Percentiles rank a stretch among this genome's conserved stretches.
Evolutionary conservation across 2,329 filamentous ascomycete genomes (phyloP).

Genomic region (Neonectria punicea): DNA sequence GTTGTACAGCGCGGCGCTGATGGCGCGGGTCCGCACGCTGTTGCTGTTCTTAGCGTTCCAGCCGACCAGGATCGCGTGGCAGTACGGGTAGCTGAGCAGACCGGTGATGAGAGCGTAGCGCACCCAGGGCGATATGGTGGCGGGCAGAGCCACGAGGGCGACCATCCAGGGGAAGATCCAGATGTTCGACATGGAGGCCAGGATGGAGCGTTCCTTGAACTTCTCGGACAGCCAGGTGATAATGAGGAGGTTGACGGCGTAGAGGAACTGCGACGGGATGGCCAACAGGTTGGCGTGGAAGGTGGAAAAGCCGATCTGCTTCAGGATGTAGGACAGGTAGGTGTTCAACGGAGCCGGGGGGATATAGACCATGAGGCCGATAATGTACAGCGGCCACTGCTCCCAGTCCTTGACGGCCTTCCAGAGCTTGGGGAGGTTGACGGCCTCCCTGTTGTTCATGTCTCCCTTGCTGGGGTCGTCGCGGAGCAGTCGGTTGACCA

Average conservation of each 20-base stretch:
- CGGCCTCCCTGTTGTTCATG: slow-evolving; percentile 65
- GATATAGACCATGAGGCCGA: slow-evolving; percentile 61
- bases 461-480: slow-evolving; percentile 71
- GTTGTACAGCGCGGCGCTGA: slow-evolving; percentile 71
- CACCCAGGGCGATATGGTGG: slow-evolving; percentile 53
- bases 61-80: slow-evolving; percentile 60
- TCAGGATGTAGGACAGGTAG: slow-evolving; percentile 59
- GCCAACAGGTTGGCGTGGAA: slow-evolving; percentile 59
- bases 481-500: slow-evolving; percentile 68
- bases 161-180: slow-evolving; percentile 63
- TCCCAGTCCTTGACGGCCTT: slow-evolving; percentile 67
- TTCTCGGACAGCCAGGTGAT: slow-evolving; percentile 58
- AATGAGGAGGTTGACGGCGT: slow-evolving; percentile 58
- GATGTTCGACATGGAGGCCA: slow-evolving; percentile 58
- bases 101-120: slow-evolving; percentile 51
- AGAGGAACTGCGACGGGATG: slow-evolving; percentile 57
- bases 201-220: slow-evolving; percentile 56
- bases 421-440: slow-evolving; percentile 54
- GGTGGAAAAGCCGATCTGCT: slow-evolving; percentile 55
- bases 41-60: slow-evolving; percentile 71
- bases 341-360: slow-evolving; percentile 53
- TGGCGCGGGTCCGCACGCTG: slow-evolving; percentile 69
- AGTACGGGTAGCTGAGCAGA: slow-evolving; percentile 60
- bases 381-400: slow-evolving; percentile 61
- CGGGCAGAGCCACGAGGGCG: slow-evolving; percentile 53